Base-by-base conservation (phyloP, 352 stramenopile genomes). In the Phytophthora nicotianae region DNA sequence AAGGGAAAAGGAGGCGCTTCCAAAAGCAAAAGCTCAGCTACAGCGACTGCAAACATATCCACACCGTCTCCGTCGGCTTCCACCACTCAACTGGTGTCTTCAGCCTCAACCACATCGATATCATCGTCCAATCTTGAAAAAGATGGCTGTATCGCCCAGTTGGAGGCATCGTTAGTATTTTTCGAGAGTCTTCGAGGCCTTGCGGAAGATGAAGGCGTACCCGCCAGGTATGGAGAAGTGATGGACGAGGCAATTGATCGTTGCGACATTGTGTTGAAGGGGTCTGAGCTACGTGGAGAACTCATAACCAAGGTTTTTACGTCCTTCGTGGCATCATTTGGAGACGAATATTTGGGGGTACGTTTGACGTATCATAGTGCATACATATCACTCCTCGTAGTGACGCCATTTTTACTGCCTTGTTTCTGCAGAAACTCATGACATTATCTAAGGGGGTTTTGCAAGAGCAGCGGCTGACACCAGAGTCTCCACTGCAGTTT, bases 251-350 rank as follows among this genome's bases (percentile, higher is more conserved):
- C 74, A 0, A 62, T 90, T 26, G 59, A 51, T 2, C 79, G 83
- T 14, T 90, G 86, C 46, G 71, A 86, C 17, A 59, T 90, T 37
- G 73, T 94, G 5, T 52, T 94, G 37, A 88, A 88, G 24, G 75
- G 81, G 35, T 81, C 78, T 9, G 86, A 94, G 38, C 46, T 92
- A 53, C 75, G 75, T 5, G 75, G 73, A 1, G 86, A 94, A 43
- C 54, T 94, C 10, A 55, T 89, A 23, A 90, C 83, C 10, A 90
- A 89, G 43, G 24, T 89, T 3, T 92, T 89, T 51, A 79, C 74
- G 10, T 81, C 69, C 1, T 91, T 90, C 47, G 62, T 75, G 21
- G 65, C 68, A 3, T 74, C 75, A 11, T 91, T 80, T 60, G 81
- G 78, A 17, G 86, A 91, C 32, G 77, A 90, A 19, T 91, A 86